These are phyloP conservation scores for Phoma herbarum DNA, from an alignment of 2,329 filamentous ascomycete genomes.

Conservation along the genomic window DNA sequence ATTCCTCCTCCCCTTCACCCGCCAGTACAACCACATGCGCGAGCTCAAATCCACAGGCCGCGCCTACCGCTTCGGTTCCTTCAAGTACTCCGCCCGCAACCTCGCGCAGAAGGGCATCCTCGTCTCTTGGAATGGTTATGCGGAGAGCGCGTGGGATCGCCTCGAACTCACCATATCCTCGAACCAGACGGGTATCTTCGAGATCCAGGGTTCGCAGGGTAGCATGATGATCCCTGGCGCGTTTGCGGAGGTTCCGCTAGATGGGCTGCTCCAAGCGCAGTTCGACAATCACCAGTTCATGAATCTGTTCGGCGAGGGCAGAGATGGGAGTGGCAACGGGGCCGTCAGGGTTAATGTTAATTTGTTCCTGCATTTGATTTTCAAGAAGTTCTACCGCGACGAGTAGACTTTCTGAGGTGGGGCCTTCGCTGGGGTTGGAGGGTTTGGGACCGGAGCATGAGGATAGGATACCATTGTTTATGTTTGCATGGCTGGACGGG, in stretches of 20 bases:
- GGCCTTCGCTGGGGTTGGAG: not conserved
- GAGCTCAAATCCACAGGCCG: conserved; percentile 92
- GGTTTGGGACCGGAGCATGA: not conserved
- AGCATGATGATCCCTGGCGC: conserved; percentile 97
- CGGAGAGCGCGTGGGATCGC: conserved; percentile 85
- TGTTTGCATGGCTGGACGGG: not conserved
- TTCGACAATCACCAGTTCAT: conserved; percentile 98
- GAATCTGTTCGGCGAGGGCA: conserved; percentile 73
- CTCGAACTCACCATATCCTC: conserved; percentile 94
- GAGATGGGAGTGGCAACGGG: conserved; percentile 36
- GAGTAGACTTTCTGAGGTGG: conserved; percentile 21
- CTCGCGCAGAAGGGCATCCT: conserved; percentile 94
- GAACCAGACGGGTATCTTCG: conserved; percentile 93
- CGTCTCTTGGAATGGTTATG: conserved; percentile 87
- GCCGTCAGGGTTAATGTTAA: conserved; percentile 91
- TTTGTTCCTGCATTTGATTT: conserved; percentile 92
- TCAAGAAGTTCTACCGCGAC: conserved; percentile 93
- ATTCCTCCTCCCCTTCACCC: conserved; percentile 95
- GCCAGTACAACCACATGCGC: conserved; percentile 98
- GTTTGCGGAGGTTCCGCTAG: conserved; percentile 85
- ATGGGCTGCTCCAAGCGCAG: conserved; percentile 93
- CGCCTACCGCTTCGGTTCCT: conserved; percentile 96
- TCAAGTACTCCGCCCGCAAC: conserved; percentile 92
- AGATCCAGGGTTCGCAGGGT: conserved; percentile 87
- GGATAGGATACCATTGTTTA: conserved; percentile 13